Evolutionary conservation across 2,329 filamentous ascomycete genomes (phyloP), one percentile per base, ranked within the genome.

Genomic region (Ceratocystis albifundus): DNA sequence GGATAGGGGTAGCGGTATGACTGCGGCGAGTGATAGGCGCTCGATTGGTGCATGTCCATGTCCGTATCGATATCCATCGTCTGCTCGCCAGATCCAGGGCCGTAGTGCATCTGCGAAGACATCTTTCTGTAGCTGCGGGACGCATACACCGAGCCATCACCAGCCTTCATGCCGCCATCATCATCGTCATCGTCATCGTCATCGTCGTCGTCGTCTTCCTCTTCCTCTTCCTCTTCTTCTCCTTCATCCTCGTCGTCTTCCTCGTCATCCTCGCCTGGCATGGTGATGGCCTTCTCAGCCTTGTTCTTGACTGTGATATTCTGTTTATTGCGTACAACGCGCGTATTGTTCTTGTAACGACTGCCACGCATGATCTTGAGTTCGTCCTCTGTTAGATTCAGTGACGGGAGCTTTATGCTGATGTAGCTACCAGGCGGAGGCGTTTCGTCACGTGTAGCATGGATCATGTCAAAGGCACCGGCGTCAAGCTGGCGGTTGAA

Each of bases 401-500:
- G 71, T 68, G 77, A 74, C 1, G 77, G 77, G 57, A 77, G 71
- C 4, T 74, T 74, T 25, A 78, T 73, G 20, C 73, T 75, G 59
- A 77, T 75, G 65, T 69, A 70, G 59, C 72, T 72, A 67, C 68
- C 72, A 28, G 71, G 70, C 65, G 68, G 70, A 30, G 72, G 72
- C 46, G 71, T 71, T 15, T 44, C 74, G 70, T 72, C 75, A 53
- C 69, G 74, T 68, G 74, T 71, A 25, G 75, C 71, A 50, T 82
- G 72, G 6, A 79, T 75, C 12, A 74, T 73, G 22, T 75, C 75
- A 67, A 82, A 80, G 50, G 80, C 79, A 20, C 75, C 74, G 57
- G 81, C 78, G 2, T 76, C 77, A 0, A 86, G 74, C 17, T 76
- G 76, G 30, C 82, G 78, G 7, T 80, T 78, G 59, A 83, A 82